These are phyloP conservation scores for Hortiboletus rubellus DNA, from an alignment of 1,284 basidiomycete genomes.

Conservation along the genomic window DNA sequence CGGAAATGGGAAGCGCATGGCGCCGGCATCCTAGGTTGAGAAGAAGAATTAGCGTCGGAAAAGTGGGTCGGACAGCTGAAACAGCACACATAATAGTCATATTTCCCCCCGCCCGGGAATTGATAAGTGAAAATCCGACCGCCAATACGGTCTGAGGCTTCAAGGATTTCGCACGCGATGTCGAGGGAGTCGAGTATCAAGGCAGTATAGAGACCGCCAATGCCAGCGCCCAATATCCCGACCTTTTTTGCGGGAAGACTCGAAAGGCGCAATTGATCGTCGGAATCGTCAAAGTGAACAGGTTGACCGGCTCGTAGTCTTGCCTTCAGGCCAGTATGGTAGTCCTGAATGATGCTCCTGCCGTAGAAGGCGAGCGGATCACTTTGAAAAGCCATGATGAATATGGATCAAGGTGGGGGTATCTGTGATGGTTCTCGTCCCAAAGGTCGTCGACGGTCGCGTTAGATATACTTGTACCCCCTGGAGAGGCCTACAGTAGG, in stretches of 20 bases:
- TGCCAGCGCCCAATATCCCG: constrained; percentile 28
- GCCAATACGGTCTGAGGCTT: constrained; percentile 31
- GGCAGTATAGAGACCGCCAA: constrained; percentile 40
- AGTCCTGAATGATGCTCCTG: constrained; percentile 13
- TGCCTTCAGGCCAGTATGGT: constrained; percentile 1
- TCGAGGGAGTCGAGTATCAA: constrained; percentile 37
- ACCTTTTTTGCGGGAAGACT: neutral
- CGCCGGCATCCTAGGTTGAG: constrained; percentile 28
- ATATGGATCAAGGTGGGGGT: neutral
- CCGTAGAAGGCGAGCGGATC: constrained; percentile 14
- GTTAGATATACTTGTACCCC: no score
- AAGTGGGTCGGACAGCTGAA: neutral
- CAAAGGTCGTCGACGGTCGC: no score
- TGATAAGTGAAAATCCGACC: constrained; percentile 39
- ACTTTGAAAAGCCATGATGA: neutral
- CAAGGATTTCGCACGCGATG: constrained; percentile 38
- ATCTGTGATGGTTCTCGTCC: no score
- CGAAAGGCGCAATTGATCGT: neutral
- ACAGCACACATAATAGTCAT: constrained; percentile 21
- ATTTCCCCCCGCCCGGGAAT: constrained; percentile 21
- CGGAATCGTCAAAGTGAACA: neutral
- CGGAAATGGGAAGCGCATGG: constrained; percentile 33
- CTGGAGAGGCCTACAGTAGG: no score
- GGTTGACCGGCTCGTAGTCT: neutral
- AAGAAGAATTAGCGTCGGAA: neutral